phyloP scores from a whole-genome alignment of 2,329 filamentous ascomycete species.

The Alternaria novae-zelandiae region DNA sequence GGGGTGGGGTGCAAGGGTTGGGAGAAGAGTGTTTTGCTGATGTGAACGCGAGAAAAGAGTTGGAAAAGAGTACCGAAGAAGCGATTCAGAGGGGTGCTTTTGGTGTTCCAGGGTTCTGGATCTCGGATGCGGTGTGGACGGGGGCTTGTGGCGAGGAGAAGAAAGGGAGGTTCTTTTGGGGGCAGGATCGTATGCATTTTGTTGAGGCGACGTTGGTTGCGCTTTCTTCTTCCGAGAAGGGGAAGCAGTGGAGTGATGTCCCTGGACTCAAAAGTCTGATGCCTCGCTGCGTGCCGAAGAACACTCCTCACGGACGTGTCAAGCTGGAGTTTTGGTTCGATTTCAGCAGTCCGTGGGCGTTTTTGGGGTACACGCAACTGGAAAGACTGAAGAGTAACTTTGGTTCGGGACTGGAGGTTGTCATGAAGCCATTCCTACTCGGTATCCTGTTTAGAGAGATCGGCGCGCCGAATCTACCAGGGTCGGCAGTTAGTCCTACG shows the following conservation, averaged over 20 bases:
- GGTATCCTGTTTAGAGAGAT: constrained; percentile 46
- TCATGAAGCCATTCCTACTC: constrained; percentile 42
- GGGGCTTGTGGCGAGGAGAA: constrained; percentile 18
- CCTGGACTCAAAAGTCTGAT: constrained; percentile 26
- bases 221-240: neutral
- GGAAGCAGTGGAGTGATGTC: constrained; percentile 12
- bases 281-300: constrained; percentile 26
- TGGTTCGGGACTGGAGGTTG: constrained; percentile 30
- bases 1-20: constrained; percentile 30
- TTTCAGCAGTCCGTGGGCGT: constrained; percentile 45
- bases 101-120: constrained; percentile 46
- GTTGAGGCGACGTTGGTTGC: constrained; percentile 39
- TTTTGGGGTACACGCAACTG: constrained; percentile 43
- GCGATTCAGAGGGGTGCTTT: constrained; percentile 44
- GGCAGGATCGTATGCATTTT: constrained; percentile 47
- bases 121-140: constrained; percentile 29
- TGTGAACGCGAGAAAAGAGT: constrained; percentile 24
- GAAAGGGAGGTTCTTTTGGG: constrained; percentile 42
- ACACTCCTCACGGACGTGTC: constrained; percentile 4
- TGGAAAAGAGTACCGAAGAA: constrained; percentile 35
- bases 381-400: constrained; percentile 35
- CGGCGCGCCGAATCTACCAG: constrained; percentile 42
- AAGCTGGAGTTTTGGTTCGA: constrained; percentile 45
- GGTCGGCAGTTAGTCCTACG: constrained; percentile 26
- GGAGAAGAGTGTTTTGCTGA: constrained; percentile 22